These are phyloP conservation scores for Calonectria honghensis DNA, from an alignment of 2,329 filamentous ascomycete genomes.

Conservation along the genomic window DNA sequence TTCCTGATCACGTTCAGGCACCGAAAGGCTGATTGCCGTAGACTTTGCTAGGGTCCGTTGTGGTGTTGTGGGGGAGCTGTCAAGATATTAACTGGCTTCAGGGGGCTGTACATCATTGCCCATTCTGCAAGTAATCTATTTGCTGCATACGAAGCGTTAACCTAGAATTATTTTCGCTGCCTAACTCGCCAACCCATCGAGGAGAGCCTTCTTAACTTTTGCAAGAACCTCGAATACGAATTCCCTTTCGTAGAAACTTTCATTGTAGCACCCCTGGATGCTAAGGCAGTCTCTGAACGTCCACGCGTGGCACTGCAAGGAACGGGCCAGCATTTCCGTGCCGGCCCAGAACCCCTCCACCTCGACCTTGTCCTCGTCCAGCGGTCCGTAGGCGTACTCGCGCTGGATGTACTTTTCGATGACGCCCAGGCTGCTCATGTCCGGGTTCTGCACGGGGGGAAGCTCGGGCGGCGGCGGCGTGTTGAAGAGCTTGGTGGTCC, in stretches of 20 bases:
- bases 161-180: background rate
- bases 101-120: background rate
- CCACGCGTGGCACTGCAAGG: conserved; percentile 56
- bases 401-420: conserved; percentile 52
- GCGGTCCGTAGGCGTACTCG: conserved; percentile 47
- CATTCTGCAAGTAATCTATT: conserved; percentile 9
- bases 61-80: background rate
- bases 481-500: conserved; percentile 42
- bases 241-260: conserved; percentile 54
- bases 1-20: background rate
- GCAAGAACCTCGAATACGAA: conserved; percentile 53
- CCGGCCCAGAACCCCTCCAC: conserved; percentile 55
- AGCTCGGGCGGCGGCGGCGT: conserved; percentile 41
- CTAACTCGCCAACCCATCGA: conserved; percentile 38
- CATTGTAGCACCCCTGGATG: conserved; percentile 58
- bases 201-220: conserved; percentile 40
- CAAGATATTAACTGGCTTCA: background rate
- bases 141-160: conserved; percentile 2
- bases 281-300: conserved; percentile 58
- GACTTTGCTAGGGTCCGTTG: background rate
- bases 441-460: conserved; percentile 56
- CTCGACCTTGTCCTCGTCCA: conserved; percentile 44
- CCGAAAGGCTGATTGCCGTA: background rate
- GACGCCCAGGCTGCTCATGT: conserved; percentile 54
- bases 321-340: conserved; percentile 57